Evolutionary conservation across 495 filamentous ascomycete genomes (phyloP).

Genomic region (Aspergillus conjunctus): DNA sequence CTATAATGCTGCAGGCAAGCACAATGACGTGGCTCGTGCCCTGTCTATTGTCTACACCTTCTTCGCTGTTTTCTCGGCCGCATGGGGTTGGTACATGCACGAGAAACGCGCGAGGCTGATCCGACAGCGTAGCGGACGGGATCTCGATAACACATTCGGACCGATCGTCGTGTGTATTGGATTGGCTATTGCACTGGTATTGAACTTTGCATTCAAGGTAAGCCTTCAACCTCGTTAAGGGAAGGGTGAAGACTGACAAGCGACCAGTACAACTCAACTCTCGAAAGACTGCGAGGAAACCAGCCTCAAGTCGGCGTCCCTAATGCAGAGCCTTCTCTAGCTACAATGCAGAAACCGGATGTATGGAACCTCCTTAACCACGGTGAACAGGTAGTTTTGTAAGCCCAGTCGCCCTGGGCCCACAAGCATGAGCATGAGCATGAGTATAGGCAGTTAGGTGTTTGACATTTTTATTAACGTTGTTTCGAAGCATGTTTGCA

Average conservation of each 20-base stretch:
- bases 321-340: slow-evolving; percentile 20
- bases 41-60: slow-evolving; percentile 80
- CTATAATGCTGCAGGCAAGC: slow-evolving; percentile 79
- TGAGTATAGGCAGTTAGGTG: not conserved
- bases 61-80: slow-evolving; percentile 78
- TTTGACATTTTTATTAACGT: not conserved
- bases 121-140: slow-evolving; percentile 77
- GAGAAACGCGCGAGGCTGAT: slow-evolving; percentile 77
- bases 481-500: too few relatives aligned
- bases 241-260: slow-evolving; percentile 22
- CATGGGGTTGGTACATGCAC: slow-evolving; percentile 87
- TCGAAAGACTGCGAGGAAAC: slow-evolving; percentile 28
- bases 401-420: not conserved
- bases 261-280: slow-evolving; percentile 37
- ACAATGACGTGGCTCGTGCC: slow-evolving; percentile 68
- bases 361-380: slow-evolving; percentile 25
- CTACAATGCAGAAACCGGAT: slow-evolving; percentile 17
- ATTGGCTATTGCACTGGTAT: slow-evolving; percentile 71
- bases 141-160: slow-evolving; percentile 86
- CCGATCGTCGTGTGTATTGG: slow-evolving; percentile 82
- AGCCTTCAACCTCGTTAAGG: slow-evolving; percentile 7
- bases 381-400: slow-evolving; percentile 2
- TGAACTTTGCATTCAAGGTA: slow-evolving; percentile 88
- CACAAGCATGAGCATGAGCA: not conserved
- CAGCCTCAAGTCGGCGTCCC: slow-evolving; percentile 20